Evolutionary conservation across 1,284 basidiomycete species (phyloP), one percentile per base, ranked within the genome.

Genomic region (Cutaneotrichosporon arboriforme): DNA sequence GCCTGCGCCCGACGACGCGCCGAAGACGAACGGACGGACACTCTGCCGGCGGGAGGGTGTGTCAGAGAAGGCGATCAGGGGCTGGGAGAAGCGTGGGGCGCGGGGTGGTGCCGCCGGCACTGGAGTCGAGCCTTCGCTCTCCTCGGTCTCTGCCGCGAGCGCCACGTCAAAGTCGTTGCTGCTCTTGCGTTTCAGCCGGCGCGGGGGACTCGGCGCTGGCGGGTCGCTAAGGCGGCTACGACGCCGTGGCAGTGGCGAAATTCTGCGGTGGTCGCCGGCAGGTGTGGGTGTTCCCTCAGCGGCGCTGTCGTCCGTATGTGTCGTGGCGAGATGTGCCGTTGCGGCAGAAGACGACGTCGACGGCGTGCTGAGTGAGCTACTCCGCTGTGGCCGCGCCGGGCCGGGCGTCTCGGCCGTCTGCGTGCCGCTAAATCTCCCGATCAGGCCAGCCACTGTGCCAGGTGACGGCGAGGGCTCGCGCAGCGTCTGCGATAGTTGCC

Each of bases 21-120:
- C 41, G 21, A 59, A 59, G 7, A 43, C 38, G 42, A 56, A 59
- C 13, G 51, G 49, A 5, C 26, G 10, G 8, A 13, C 2, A 37
- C 18, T 45, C n/a, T 17, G 46, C 15, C 15, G 35, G 1, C 41
- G 35, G 4, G 34, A 34, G 0, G 58, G 58, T 13, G 58, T 51
- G 42, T 59, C 58, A 14, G 44, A 44, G 18, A 59, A 59, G 1
- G 58, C 54, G 23, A 59, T 56, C 41, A 59, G 58, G 8, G 58
- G 58, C 14, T 49, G 45, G 7, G 47, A 49, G 42, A 54, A 54
- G 21, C 52, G 52, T 20, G 52, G 52, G 9, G 23, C 42, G 4
- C 8, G 8, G 12, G 20, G n/a, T 9, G 47, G 47, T 15, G 20
- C 18, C 20, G 22, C 48, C 26, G 26, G n/a, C n/a, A n/a, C n/a